phyloP scores from a whole-genome alignment of 2,329 filamentous ascomycete species.

The Clonostachys sp. region DNA sequence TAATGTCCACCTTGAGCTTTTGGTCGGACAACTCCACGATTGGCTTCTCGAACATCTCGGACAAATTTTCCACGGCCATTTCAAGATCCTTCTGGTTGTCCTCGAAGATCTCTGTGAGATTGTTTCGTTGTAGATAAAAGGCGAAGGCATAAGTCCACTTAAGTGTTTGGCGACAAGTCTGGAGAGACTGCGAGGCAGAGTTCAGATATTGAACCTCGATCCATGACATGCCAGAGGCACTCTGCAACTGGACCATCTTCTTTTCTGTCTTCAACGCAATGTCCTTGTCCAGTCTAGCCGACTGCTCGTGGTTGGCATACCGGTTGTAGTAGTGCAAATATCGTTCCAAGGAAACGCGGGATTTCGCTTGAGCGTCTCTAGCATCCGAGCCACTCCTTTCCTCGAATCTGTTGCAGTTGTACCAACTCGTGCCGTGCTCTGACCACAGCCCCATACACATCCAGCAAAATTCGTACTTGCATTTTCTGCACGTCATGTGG shows the following conservation, averaged over 20 bases:
- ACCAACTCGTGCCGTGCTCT: slow-evolving; percentile 98
- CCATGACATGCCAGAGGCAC: slow-evolving; percentile 93
- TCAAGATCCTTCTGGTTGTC: slow-evolving; percentile 98
- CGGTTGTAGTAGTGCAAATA: slow-evolving; percentile 99
- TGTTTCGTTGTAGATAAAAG: slow-evolving; percentile 94
- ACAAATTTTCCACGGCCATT: slow-evolving; percentile 92
- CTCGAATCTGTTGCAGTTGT: slow-evolving; percentile 97
- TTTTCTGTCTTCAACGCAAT: slow-evolving; percentile 95
- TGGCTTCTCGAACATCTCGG: slow-evolving; percentile 99
- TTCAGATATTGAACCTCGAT: slow-evolving; percentile 98
- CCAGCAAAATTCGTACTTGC: slow-evolving; percentile 97
- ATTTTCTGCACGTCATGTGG: slow-evolving; percentile 96
- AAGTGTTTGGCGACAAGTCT: slow-evolving; percentile 94
- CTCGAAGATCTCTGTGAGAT: slow-evolving; percentile 94
- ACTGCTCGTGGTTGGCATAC: slow-evolving; percentile 98
- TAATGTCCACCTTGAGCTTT: slow-evolving; percentile 96
- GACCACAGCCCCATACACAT: slow-evolving; percentile 99
- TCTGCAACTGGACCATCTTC: slow-evolving; percentile 97
- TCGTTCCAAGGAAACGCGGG: slow-evolving; percentile 85
- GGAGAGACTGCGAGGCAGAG: slow-evolving; percentile 85
- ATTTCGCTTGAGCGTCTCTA: slow-evolving; percentile 86
- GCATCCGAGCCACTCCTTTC: slow-evolving; percentile 93
- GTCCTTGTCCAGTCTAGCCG: slow-evolving; percentile 92
- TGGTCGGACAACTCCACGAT: slow-evolving; percentile 77
- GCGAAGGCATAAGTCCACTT: slow-evolving; percentile 99